A percentile compares a stretch with the other conserved stretches of the same genome.
These are phyloP conservation scores for Phytophthora fragariae DNA, from an alignment of 352 stramenopile species.

Conservation along the genomic window DNA sequence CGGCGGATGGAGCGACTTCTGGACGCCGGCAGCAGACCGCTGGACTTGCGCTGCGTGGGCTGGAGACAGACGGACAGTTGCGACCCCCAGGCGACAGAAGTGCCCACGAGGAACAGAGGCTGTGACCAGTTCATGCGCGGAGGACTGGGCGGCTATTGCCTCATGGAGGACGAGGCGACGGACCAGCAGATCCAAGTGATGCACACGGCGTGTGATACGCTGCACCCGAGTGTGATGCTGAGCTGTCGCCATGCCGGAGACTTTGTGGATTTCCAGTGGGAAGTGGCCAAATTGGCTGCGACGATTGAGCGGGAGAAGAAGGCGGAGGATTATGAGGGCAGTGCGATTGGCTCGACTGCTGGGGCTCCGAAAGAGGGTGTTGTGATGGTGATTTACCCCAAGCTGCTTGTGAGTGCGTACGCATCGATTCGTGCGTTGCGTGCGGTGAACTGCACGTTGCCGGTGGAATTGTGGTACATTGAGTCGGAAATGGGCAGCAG, in stretches of 20 bases:
- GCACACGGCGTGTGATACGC: slow-evolving; percentile 41
- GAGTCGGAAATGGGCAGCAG: not conserved
- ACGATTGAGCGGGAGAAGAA: slow-evolving; percentile 24
- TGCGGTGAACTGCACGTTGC: not conserved
- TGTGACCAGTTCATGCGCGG: slow-evolving; percentile 52
- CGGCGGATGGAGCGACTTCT: slow-evolving; percentile 23
- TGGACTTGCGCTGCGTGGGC: slow-evolving; percentile 46
- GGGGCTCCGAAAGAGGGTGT: slow-evolving; percentile 1
- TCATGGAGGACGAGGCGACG: slow-evolving; percentile 45
- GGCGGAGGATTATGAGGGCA: not conserved
- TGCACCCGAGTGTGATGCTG: slow-evolving; percentile 49
- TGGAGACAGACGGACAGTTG: slow-evolving; percentile 66
- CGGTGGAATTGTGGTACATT: slow-evolving; percentile 8
- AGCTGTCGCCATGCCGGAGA: slow-evolving; percentile 55
- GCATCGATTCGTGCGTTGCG: slow-evolving; percentile 2
- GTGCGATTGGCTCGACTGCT: not conserved
- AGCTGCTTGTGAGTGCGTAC: slow-evolving; percentile 4
- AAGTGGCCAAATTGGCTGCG: slow-evolving; percentile 23
- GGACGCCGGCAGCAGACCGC: slow-evolving; percentile 20
- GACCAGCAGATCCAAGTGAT: slow-evolving; percentile 52
- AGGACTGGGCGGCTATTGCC: slow-evolving; percentile 56
- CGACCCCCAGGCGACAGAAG: slow-evolving; percentile 32
- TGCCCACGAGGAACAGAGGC: slow-evolving; percentile 41
- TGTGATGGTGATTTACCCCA: slow-evolving; percentile 11
- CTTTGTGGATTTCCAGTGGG: slow-evolving; percentile 50